phyloP scores from a whole-genome alignment of 257 asterid genomes.

The Nicotiana noctiflora region DNA sequence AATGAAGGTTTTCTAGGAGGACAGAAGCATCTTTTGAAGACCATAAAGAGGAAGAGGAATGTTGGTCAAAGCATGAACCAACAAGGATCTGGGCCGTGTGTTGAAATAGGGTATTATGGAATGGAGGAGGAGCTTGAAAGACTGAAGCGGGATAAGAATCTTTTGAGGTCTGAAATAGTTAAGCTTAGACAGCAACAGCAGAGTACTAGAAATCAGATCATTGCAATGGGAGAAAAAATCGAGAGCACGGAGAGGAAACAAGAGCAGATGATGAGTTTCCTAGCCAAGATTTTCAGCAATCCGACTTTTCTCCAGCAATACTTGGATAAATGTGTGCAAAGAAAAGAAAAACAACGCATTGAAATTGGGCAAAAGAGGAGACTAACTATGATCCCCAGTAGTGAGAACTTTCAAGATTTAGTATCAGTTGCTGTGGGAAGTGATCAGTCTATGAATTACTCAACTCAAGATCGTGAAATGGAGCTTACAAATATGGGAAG shows the following conservation, averaged over 20 bases:
- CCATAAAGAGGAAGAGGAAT: conserved; percentile 71
- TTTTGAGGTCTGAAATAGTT: conserved; percentile 51
- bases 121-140: conserved; percentile 70
- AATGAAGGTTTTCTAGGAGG: conserved; percentile 89
- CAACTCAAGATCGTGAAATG: conserved; percentile 20
- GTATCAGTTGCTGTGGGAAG: conserved; percentile 15
- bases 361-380: conserved; percentile 80
- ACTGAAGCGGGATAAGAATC: conserved; percentile 44
- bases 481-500: conserved; percentile 21
- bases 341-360: conserved; percentile 23
- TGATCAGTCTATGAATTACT: conserved; percentile 13
- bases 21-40: conserved; percentile 81
- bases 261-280: conserved; percentile 53
- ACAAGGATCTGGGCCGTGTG: conserved; percentile 43
- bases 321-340: conserved; percentile 20
- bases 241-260: conserved; percentile 52
- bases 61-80: conserved; percentile 25
- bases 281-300: conserved; percentile 58
- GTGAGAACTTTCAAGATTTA: conserved; percentile 32
- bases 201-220: conserved; percentile 39
- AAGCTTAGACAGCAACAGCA: conserved; percentile 73
- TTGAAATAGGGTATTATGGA: conserved; percentile 58
- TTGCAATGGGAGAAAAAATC: conserved; percentile 55
- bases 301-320: conserved; percentile 50
- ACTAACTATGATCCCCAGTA: conserved; percentile 50